Percentiles rank a stretch among this genome's conserved stretches.
Evolutionary conservation across 2,329 filamentous ascomycete species (phyloP).

Genomic region (Xylaria arbuscula): DNA sequence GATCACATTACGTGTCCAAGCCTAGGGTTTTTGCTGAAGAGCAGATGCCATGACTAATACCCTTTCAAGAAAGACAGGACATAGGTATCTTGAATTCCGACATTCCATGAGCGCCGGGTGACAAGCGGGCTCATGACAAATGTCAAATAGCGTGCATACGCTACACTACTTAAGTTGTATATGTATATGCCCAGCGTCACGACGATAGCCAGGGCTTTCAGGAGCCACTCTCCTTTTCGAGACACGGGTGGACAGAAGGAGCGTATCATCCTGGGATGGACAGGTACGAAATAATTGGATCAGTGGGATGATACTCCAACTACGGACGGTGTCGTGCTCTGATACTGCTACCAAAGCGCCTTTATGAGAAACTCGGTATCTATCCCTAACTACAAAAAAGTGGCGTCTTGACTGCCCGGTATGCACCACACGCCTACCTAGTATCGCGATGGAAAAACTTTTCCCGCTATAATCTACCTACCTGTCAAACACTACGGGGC

Average conservation of each 20-base stretch:
- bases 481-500: neutral
- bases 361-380: neutral
- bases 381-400: neutral
- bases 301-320: conserved; percentile 18
- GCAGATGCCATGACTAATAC: neutral
- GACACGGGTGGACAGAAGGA: conserved; percentile 17
- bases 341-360: too few relatives aligned
- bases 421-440: neutral
- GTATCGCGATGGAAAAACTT: neutral
- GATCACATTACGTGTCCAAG: neutral
- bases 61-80: conserved; percentile 11
- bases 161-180: neutral
- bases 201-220: conserved; percentile 7
- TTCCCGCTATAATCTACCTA: neutral
- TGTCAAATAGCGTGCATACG: conserved; percentile 27
- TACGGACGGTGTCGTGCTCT: neutral
- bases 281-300: conserved; percentile 10
- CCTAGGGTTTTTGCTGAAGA: neutral
- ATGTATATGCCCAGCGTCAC: conserved; percentile 3
- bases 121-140: conserved; percentile 31
- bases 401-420: neutral
- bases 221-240: conserved; percentile 32
- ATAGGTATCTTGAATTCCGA: conserved; percentile 17
- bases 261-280: conserved; percentile 12
- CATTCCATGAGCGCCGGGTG: conserved; percentile 19